These are phyloP conservation scores for Copromyces sp. DNA, from an alignment of 495 filamentous ascomycete genomes.

Conservation along the genomic window DNA sequence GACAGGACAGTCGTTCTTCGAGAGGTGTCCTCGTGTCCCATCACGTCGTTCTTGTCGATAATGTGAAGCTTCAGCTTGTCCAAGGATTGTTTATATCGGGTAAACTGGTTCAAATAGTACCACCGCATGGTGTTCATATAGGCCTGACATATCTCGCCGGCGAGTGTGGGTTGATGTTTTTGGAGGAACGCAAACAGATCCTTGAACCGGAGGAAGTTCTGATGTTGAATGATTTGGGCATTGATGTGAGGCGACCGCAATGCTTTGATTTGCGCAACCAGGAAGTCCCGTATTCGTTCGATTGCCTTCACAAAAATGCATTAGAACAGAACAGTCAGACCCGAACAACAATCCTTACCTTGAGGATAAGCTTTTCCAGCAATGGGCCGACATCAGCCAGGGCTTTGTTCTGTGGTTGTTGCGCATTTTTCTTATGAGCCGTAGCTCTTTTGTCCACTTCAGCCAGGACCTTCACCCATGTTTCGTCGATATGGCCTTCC, in stretches of 20 bases:
- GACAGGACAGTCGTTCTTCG: conserved; percentile 45
- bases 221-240: conserved; percentile 88
- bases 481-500: conserved; percentile 82
- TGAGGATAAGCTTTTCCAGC: conserved; percentile 69
- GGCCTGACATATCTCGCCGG: conserved; percentile 80
- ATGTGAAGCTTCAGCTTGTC: conserved; percentile 73
- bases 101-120: conserved; percentile 92
- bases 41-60: conserved; percentile 73
- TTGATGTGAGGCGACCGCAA: conserved; percentile 90
- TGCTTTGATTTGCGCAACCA: conserved; percentile 88
- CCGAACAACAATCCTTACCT: conserved; percentile 37
- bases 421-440: conserved; percentile 55
- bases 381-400: conserved; percentile 76
- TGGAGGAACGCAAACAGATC: conserved; percentile 78
- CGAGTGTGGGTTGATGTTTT: conserved; percentile 64
- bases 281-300: conserved; percentile 85
- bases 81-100: conserved; percentile 72
- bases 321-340: conserved; percentile 4
- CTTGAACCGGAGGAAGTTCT: conserved; percentile 76
- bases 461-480: conserved; percentile 74
- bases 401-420: conserved; percentile 57
- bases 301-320: conserved; percentile 48
- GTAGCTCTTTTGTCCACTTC: conserved; percentile 73
- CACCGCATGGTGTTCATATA: conserved; percentile 98
- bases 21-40: conserved; percentile 65